Conservation (phyloP, 2,329 filamentous ascomycete species). For the Elsinoe australis region DNA sequence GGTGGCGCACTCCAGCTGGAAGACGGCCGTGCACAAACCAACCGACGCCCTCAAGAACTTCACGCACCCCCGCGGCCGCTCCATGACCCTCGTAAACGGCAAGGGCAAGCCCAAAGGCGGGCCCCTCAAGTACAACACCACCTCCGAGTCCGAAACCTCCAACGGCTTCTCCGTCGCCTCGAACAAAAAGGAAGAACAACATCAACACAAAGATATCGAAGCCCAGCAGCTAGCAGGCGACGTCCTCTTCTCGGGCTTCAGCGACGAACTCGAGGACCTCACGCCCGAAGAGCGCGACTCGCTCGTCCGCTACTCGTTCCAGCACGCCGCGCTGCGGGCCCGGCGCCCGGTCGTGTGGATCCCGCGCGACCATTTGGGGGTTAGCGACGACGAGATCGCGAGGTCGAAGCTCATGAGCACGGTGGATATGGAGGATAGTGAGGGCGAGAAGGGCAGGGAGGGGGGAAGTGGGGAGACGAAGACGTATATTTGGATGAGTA, state of each 20-base stretch:
- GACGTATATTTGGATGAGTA: conserved; percentile 74
- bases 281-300: conserved; percentile 82
- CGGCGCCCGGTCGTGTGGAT: conserved; percentile 88
- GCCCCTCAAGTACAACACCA: too few species aligned
- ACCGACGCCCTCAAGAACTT: conserved; percentile 10
- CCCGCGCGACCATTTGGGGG: conserved; percentile 78
- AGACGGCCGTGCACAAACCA: conserved; percentile 12
- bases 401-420: conserved; percentile 69
- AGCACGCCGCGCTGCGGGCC: conserved; percentile 79
- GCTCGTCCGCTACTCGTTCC: conserved; percentile 79
- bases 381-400: conserved; percentile 84
- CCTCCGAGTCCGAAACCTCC: neutral
- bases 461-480: conserved; percentile 20
- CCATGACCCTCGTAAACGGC: neutral
- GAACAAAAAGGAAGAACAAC: neutral
- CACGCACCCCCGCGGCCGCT: conserved; percentile 14
- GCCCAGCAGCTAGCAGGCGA: conserved; percentile 64
- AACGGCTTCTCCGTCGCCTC: conserved; percentile 12
- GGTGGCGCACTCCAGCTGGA: conserved; percentile 16
- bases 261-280: conserved; percentile 90
- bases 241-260: conserved; percentile 75
- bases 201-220: conserved; percentile 51
- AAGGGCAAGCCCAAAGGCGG: too few species aligned
- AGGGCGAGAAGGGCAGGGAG: conserved; percentile 20
- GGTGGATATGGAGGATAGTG: conserved; percentile 32